Conservation (phyloP, 345 rosid genomes). For the Raphanus sativus region DNA sequence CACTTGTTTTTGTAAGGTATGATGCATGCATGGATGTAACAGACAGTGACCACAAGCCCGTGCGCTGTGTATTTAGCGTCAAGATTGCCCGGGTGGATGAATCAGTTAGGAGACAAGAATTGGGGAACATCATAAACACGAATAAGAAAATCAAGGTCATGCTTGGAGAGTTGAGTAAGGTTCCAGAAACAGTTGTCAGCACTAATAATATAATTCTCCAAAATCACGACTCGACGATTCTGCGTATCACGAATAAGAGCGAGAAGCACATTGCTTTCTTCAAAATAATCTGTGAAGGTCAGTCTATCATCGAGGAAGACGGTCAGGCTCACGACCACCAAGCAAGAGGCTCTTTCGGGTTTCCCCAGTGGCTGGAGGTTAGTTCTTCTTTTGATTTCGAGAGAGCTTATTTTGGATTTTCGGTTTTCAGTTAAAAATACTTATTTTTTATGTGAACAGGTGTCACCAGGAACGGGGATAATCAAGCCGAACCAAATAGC, state of each 20-base stretch:
- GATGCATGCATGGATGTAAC: conserved; percentile 80
- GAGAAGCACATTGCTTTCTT: conserved; percentile 51
- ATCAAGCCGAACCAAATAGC: conserved; percentile 54
- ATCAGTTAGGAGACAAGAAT: conserved; percentile 71
- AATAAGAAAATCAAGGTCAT: conserved; percentile 56
- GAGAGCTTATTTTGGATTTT: too few species aligned
- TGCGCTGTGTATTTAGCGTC: conserved; percentile 60
- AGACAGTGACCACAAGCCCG: conserved; percentile 91
- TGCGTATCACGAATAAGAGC: conserved; percentile 67
- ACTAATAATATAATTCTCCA: conserved; percentile 64
- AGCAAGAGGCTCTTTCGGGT: conserved; percentile 62
- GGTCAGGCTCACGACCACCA: conserved; percentile 50
- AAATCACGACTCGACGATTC: conserved; percentile 55
- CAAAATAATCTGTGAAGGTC: conserved; percentile 64
- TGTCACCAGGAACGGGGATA: conserved; percentile 66
- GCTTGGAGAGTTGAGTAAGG: conserved; percentile 51
- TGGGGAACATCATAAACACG: conserved; percentile 51
- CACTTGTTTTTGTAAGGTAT: conserved; percentile 46
- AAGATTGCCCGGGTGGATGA: conserved; percentile 70
- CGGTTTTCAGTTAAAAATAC: too few species aligned
- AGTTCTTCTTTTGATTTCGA: conserved; percentile 10
- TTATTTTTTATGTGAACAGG: too few species aligned
- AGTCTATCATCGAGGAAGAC: conserved; percentile 53
- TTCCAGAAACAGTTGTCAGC: conserved; percentile 76
- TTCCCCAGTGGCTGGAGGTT: conserved; percentile 87